Base-by-base conservation (phyloP, 352 stramenopile genomes). In the Sclerospora graminicola region DNA sequence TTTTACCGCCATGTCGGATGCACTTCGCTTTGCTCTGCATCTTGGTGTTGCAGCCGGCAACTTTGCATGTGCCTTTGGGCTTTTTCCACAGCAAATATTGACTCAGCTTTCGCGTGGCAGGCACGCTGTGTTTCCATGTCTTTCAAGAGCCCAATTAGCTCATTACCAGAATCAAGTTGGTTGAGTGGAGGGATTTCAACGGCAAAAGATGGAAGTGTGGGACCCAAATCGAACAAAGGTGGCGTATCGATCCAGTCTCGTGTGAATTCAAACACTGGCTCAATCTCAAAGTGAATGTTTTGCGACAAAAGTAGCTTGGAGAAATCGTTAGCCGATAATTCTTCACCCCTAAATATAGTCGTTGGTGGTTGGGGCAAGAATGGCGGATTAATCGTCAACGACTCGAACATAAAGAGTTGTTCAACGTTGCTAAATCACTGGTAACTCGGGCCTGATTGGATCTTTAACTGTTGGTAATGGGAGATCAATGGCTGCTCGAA, bases 1-100 rank as follows among this genome's bases (percentile, higher is more conserved):
- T 83, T 34, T 80, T 77, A 16, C 77, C 77, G 15, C 81, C 81
- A 38, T 93, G 81, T 39, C 82, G 82, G 30, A 89, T 85, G 66
- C 81, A 91, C 47, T 71, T 56, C 51, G 82, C 79, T 34, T 72
- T 66, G 35, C 71, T 74, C n/a, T n/a, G n/a, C n/a, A n/a, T n/a
- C n/a, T n/a, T n/a, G n/a, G n/a, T n/a, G n/a, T n/a, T n/a, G n/a
- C n/a, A n/a, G n/a, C n/a, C n/a, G n/a, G n/a, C n/a, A n/a, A n/a
- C n/a, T n/a, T n/a, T n/a, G n/a, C n/a, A 93, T 28, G 38, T 48
- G n/a, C 27, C 21, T 28, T 20, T 53, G 7, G 26, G 0, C 5
- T 63, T 50, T 19, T 39, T 44, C 15, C 13, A 20, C 14, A 18
- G n/a, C 2, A 29, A 4, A 1, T n/a, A n/a, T n/a, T n/a, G n/a